Conservation (phyloP, 148 eudicot genomes). For the Fagopyrum homotropicum region DNA sequence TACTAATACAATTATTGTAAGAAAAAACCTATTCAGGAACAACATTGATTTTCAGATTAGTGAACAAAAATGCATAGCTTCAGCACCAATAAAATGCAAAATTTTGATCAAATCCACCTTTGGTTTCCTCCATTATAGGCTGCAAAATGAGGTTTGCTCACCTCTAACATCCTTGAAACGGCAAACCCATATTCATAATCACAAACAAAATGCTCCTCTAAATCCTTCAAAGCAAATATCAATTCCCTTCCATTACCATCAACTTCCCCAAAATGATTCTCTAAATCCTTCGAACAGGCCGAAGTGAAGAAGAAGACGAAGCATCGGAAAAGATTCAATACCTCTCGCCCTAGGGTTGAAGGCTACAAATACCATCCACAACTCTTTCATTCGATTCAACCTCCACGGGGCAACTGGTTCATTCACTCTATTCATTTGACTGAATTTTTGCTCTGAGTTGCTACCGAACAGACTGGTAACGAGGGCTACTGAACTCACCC, state of each 20-base stretch:
- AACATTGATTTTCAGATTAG: not conserved
- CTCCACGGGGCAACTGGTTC: too few species aligned
- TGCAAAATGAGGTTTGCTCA: constrained; percentile 20
- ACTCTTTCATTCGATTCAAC: too few species aligned
- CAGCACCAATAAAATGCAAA: not conserved
- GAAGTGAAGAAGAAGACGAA: too few species aligned
- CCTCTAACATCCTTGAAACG: constrained; percentile 42
- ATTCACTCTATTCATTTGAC: too few species aligned
- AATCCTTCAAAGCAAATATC: constrained; percentile 38
- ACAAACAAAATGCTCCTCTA: constrained; percentile 44
- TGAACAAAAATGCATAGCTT: not conserved
- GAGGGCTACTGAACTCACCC: too few species aligned
- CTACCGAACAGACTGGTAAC: too few species aligned
- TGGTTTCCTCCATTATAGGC: constrained; percentile 23
- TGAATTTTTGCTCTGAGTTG: too few species aligned
- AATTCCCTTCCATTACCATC: constrained; percentile 25
- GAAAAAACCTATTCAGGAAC: not conserved
- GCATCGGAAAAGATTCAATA: too few species aligned
- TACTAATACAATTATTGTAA: too few species aligned
- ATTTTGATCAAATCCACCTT: constrained; percentile 20
- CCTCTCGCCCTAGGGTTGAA: too few species aligned
- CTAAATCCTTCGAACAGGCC: too few species aligned
- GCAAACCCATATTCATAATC: constrained; percentile 16
- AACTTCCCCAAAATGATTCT: not conserved
- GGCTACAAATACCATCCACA: too few species aligned